Conservation (phyloP, 768 basidiomycete genomes). For the Leccinum fibrillosum region DNA sequence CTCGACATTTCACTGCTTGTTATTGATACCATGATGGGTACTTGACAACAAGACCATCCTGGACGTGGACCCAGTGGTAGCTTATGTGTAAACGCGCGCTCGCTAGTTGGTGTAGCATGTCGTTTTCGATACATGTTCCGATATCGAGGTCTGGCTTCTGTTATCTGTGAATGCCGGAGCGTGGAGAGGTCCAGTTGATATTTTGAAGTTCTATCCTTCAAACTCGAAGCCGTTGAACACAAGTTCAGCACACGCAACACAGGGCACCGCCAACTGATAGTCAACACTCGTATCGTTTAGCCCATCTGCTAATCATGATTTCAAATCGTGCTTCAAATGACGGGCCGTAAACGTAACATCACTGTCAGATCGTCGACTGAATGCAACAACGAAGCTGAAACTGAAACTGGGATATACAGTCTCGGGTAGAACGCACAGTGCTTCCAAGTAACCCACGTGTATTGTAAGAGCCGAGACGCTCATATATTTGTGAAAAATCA, state of each 20-base stretch:
- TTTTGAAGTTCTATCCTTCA: not conserved
- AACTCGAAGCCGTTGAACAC: not conserved
- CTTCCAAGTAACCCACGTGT: not conserved
- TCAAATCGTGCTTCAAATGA: not conserved
- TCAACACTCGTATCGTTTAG: too few relatives aligned
- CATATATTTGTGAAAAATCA: not conserved
- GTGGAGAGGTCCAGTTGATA: not conserved
- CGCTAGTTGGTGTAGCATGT: not conserved
- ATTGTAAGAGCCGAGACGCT: not conserved
- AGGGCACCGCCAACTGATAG: not conserved
- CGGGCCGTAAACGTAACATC: not conserved
- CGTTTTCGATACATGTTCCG: not conserved
- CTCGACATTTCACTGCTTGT: not conserved
- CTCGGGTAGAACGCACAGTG: not conserved
- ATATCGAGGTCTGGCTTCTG: not conserved
- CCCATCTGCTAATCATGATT: too few relatives aligned
- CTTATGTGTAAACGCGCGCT: not conserved
- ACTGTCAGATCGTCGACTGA: not conserved
- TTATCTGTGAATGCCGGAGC: not conserved
- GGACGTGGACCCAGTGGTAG: too few relatives aligned
- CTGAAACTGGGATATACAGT: not conserved
- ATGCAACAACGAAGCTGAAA: not conserved
- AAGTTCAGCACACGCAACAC: not conserved
- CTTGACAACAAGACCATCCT: not conserved
- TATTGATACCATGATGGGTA: not conserved